A percentile compares a stretch with the other conserved stretches of the same genome.
Evolutionary conservation across 2,329 filamentous ascomycete species (phyloP).

Genomic region (Neopestalotiopsis sp.): DNA sequence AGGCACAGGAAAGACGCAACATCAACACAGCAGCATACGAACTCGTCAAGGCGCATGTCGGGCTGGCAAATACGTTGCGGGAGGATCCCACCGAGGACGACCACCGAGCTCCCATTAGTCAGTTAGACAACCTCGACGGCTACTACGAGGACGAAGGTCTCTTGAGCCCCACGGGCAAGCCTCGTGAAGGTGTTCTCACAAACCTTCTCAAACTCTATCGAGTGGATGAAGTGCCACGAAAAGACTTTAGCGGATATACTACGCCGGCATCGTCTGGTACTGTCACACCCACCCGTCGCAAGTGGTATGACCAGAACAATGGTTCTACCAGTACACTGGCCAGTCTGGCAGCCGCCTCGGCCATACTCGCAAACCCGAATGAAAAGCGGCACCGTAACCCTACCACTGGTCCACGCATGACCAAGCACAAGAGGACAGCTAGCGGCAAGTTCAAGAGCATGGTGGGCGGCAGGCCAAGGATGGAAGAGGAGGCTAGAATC

Average conservation of each 20-base stretch:
- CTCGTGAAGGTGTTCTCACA: constrained; percentile 50
- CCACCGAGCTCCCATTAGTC: not conserved
- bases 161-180: constrained; percentile 24
- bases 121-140: constrained; percentile 3
- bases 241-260: constrained; percentile 30
- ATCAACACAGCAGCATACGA: constrained; percentile 45
- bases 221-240: constrained; percentile 28
- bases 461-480: constrained; percentile 40
- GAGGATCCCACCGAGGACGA: not conserved
- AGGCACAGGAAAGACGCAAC: constrained; percentile 32
- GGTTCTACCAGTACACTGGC: constrained; percentile 50
- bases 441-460: constrained; percentile 43
- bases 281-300: constrained; percentile 48
- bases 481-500: constrained; percentile 52
- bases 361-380: constrained; percentile 28
- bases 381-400: constrained; percentile 35
- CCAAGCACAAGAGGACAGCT: constrained; percentile 41
- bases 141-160: constrained; percentile 13
- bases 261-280: constrained; percentile 46
- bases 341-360: constrained; percentile 54
- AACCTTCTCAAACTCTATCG: constrained; percentile 55
- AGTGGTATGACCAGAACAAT: constrained; percentile 53
- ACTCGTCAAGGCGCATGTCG: constrained; percentile 49
- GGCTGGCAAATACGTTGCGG: constrained; percentile 25
- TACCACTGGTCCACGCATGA: constrained; percentile 27